Conservation (phyloP, 2,329 filamentous ascomycete genomes). For the Aspergillus chevalieri region DNA sequence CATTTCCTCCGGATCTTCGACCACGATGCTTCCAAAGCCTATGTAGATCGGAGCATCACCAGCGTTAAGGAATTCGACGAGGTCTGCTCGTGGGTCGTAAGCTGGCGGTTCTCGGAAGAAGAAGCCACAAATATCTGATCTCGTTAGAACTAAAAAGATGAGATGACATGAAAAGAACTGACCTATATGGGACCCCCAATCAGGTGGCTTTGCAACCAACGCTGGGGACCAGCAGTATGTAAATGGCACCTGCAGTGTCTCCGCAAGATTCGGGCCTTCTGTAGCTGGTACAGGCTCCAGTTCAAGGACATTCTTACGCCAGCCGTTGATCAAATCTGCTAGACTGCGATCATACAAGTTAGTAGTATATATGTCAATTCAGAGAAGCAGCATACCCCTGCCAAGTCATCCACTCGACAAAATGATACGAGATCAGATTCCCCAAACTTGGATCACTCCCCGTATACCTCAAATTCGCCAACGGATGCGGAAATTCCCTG, state of each 20-base stretch:
- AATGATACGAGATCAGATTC: slow-evolving; percentile 43
- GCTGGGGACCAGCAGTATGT: slow-evolving; percentile 44
- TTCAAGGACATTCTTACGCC: slow-evolving; percentile 29
- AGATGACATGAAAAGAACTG: not conserved
- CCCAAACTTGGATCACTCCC: slow-evolving; percentile 27
- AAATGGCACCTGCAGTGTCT: slow-evolving; percentile 35
- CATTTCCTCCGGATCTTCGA: slow-evolving; percentile 44
- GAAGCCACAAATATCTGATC: slow-evolving; percentile 40
- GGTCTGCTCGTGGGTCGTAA: slow-evolving; percentile 35
- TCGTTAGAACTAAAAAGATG: not conserved
- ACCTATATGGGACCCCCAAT: slow-evolving; percentile 37
- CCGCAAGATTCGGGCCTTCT: slow-evolving; percentile 32
- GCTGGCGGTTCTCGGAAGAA: slow-evolving; percentile 34
- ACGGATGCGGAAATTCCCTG: slow-evolving; percentile 43
- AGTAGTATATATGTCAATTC: too few relatives aligned
- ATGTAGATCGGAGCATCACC: slow-evolving; percentile 51
- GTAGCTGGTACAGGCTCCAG: slow-evolving; percentile 35
- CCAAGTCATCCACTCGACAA: slow-evolving; percentile 48
- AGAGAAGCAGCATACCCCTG: slow-evolving; percentile 31
- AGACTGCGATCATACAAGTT: slow-evolving; percentile 19
- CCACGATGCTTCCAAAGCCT: slow-evolving; percentile 53
- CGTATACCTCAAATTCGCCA: slow-evolving; percentile 42
- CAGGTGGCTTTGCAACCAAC: slow-evolving; percentile 37
- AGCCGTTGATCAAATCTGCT: slow-evolving; percentile 44
- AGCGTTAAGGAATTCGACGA: slow-evolving; percentile 39